These are phyloP conservation scores for Mucor sp. DNA, from an alignment of 371 early-diverging fungal genomes.

Conservation along the genomic window DNA sequence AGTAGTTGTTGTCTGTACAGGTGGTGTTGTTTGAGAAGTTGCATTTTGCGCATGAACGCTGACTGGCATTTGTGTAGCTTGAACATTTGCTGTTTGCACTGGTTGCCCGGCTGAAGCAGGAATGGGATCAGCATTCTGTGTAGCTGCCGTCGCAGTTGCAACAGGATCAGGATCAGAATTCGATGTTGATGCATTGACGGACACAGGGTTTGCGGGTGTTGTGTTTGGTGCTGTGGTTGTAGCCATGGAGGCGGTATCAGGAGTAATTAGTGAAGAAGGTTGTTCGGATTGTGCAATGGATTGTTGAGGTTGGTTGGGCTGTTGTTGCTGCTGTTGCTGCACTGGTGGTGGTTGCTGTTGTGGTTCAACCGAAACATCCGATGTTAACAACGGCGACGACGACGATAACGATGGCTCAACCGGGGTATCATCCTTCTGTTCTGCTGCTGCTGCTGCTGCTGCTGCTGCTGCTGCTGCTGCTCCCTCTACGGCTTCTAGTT, in stretches of 20 bases:
- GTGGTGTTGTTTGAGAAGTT: not conserved
- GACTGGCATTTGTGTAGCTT: not conserved
- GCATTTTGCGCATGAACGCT: not conserved
- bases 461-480: not conserved
- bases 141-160: not conserved
- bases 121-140: not conserved
- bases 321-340: not conserved
- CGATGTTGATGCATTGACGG: not conserved
- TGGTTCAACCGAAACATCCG: conserved; percentile 3
- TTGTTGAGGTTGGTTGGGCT: not conserved
- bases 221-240: not conserved
- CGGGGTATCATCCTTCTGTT: conserved; percentile 10
- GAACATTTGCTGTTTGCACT: not conserved
- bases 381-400: not conserved
- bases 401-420: conserved; percentile 6
- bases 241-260: not conserved
- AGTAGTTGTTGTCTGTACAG: not conserved
- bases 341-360: conserved; percentile 1
- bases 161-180: not conserved
- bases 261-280: not conserved
- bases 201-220: not conserved
- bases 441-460: not conserved
- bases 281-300: not conserved
- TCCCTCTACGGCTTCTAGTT: not conserved
- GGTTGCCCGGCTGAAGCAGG: not conserved